Evolutionary conservation across 2,329 filamentous ascomycete species (phyloP), one percentile per base, ranked within the genome.

Genomic region (Ophiocordyceps camponoti-saundersi): DNA sequence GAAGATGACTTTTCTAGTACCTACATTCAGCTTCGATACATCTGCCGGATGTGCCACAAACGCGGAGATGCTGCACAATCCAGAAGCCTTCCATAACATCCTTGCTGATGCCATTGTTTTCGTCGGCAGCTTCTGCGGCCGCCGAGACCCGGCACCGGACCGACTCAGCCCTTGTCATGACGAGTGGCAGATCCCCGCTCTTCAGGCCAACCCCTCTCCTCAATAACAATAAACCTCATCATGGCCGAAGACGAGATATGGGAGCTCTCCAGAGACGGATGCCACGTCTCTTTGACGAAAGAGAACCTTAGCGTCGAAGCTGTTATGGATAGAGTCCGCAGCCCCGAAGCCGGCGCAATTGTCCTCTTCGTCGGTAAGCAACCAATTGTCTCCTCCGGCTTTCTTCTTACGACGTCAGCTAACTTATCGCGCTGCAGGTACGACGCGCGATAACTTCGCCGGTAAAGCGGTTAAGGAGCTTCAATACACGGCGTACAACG

Each of bases 371-470:
- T 81, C 48, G 84, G 83, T 79, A 68, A 53, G 63, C 55, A 41
- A 47, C 49, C 18, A 59, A 52, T 36, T 53, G 22, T n/a, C 30
- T 32, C 22, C 36, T 22, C 3, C 32, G 6, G 23, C 23, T 34
- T 18, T 18, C 11, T 13, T 34, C 30, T 23, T n/a, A 26, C 18
- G 5, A 29, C 4, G 23, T 41, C 41, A 26, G n/a, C 15, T 29
- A 15, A 30, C 13, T 11, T 6, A 15, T 23, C 5, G 22, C 4
- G 42, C 32, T 8, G 10, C 21, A 83, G 82, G 84, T 47, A 88
- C 82, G 1, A 93, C 86, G 2, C 72, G 86, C 48, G 80, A 90
- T 64, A 80, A 71, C 55, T 92, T 92, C 63, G 71, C 67, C 46
- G 71, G 73, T 48, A 80, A 82, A 50, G 69, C 79, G n/a, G 84